Conservation (phyloP, 2,329 filamentous ascomycete genomes). For the Arachnomyces sp. region DNA sequence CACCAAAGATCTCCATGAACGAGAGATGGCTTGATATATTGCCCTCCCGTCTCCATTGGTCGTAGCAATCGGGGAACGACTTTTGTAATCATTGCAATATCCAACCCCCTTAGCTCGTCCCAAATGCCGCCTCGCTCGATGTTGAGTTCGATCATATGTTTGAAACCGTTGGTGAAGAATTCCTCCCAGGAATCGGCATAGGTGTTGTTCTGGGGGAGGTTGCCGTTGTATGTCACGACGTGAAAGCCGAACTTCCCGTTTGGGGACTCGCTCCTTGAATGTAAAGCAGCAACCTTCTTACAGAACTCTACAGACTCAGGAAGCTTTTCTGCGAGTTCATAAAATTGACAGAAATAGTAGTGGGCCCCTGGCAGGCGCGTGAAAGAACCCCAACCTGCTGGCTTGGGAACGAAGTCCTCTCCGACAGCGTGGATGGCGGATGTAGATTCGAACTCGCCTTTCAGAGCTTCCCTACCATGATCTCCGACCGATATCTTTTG, state of each 20-base stretch:
- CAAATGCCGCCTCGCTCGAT: constrained; percentile 9
- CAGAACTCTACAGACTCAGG: constrained; percentile 19
- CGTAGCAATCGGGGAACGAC: constrained; percentile 29
- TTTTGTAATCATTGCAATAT: constrained; percentile 14
- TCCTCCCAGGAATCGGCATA: constrained; percentile 29
- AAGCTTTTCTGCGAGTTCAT: constrained; percentile 17
- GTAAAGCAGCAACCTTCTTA: constrained; percentile 17
- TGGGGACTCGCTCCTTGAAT: constrained; percentile 17
- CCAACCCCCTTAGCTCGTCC: constrained; percentile 10
- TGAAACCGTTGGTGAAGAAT: constrained; percentile 12
- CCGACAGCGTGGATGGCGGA: constrained; percentile 18
- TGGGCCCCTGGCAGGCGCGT: constrained; percentile 14
- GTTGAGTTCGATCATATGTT: constrained; percentile 9
- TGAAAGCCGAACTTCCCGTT: constrained; percentile 32
- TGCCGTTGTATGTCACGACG: constrained; percentile 24
- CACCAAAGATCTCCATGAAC: constrained; percentile 27
- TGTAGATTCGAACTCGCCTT: constrained; percentile 24
- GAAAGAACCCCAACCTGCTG: constrained; percentile 20
- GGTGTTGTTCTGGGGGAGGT: constrained; percentile 15
- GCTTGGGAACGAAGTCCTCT: constrained; percentile 21
- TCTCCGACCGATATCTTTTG: constrained; percentile 5
- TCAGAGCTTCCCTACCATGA: constrained; percentile 9
- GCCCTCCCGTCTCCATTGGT: constrained; percentile 24
- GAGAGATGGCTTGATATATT: constrained; percentile 19
- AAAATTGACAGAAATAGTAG: constrained; percentile 26